Conservation (phyloP, 495 filamentous ascomycete species). For the Neurospora sp. region DNA sequence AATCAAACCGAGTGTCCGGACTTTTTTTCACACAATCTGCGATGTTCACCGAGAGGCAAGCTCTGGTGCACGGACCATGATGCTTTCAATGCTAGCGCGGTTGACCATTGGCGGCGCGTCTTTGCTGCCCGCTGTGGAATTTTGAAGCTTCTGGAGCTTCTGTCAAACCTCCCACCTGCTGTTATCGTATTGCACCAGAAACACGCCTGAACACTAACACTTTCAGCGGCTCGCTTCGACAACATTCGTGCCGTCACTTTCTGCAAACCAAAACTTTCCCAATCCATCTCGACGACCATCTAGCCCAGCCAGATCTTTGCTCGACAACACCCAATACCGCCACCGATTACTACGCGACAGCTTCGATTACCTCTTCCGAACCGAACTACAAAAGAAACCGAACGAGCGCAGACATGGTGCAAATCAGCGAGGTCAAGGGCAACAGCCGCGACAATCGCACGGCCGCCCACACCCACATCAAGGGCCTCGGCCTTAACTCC, state of each 20-base stretch:
- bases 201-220: neutral
- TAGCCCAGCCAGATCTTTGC: neutral
- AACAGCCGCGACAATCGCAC: slow-evolving; percentile 92
- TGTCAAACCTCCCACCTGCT: neutral
- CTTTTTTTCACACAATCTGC: too few relatives aligned
- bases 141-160: slow-evolving; percentile 19
- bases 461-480: slow-evolving; percentile 94
- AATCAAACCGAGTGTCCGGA: too few relatives aligned
- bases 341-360: neutral
- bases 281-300: neutral
- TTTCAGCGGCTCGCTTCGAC: neutral
- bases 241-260: neutral
- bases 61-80: neutral
- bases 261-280: neutral
- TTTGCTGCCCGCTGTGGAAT: slow-evolving; percentile 6
- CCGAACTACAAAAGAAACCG: neutral
- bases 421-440: slow-evolving; percentile 92
- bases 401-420: slow-evolving; percentile 52
- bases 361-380: neutral
- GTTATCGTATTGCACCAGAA: neutral
- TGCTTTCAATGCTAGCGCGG: neutral
- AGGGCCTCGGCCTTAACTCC: slow-evolving; percentile 71
- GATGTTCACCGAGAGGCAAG: neutral
- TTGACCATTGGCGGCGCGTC: neutral
- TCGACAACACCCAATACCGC: neutral